Evolutionary conservation across 202 grass and related monocot genomes (phyloP).

Genomic region (Brachypodium distachyon): DNA sequence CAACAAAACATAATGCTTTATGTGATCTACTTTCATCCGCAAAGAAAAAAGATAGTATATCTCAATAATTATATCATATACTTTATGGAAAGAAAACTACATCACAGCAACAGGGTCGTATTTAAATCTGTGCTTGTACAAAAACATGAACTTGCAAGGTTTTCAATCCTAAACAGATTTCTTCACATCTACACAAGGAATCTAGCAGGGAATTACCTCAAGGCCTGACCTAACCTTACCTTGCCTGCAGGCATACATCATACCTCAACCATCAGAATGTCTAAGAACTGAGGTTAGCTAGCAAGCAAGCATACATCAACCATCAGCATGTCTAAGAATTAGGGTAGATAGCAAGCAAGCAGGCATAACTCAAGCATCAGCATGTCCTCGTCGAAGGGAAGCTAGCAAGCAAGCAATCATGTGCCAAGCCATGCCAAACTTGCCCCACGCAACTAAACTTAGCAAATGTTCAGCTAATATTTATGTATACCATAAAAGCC

Average conservation of each 20-base stretch:
- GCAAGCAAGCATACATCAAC: neutral
- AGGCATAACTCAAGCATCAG: neutral
- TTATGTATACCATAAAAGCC: neutral
- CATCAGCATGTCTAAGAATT: too few species aligned
- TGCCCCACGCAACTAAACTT: conserved; percentile 7
- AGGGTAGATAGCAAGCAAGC: too few species aligned
- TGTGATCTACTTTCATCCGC: neutral
- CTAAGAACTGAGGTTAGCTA: neutral
- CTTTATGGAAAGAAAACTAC: neutral
- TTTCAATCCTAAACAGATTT: neutral
- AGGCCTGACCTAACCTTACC: neutral
- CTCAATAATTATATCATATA: too few species aligned
- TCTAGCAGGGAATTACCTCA: neutral
- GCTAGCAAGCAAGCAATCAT: neutral
- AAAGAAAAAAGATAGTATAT: too few species aligned
- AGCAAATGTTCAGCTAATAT: neutral
- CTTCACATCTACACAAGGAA: conserved; percentile 7
- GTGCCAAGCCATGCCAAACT: conserved; percentile 36
- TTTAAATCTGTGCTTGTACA: neutral
- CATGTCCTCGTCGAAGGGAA: neutral
- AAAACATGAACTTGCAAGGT: neutral
- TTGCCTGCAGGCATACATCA: conserved; percentile 1
- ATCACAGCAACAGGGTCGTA: neutral
- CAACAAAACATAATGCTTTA: neutral
- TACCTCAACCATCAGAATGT: neutral